A percentile compares a stretch with the other conserved stretches of the same genome.
phyloP scores from a whole-genome alignment of 2,329 filamentous ascomycete species.

The Fusarium sp. region DNA sequence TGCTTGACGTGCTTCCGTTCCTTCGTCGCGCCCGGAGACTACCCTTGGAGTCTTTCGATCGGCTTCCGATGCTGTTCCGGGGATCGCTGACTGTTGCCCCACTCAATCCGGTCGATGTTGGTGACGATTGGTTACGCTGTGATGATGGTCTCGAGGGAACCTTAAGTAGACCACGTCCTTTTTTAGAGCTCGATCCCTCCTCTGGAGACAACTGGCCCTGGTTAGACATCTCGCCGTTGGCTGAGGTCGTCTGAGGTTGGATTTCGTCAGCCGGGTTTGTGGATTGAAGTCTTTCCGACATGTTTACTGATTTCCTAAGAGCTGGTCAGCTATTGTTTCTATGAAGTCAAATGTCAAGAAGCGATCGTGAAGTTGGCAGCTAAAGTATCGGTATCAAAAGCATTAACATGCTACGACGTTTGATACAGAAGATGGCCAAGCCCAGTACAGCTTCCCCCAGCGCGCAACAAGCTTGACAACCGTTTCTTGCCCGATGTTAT shows the following conservation, averaged over 20 bases:
- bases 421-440: background rate
- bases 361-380: constrained; percentile 17
- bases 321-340: constrained; percentile 37
- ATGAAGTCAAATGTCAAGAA: constrained; percentile 1
- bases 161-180: constrained; percentile 65
- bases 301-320: constrained; percentile 47
- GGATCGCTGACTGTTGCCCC: constrained; percentile 70
- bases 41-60: constrained; percentile 74
- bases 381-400: background rate
- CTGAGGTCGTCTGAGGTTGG: constrained; percentile 52
- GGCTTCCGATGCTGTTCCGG: constrained; percentile 71
- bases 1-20: constrained; percentile 77
- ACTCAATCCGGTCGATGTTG: constrained; percentile 70
- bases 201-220: constrained; percentile 58
- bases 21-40: constrained; percentile 73
- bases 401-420: background rate
- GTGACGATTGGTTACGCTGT: constrained; percentile 69
- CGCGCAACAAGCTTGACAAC: constrained; percentile 2
- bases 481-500: background rate
- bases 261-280: constrained; percentile 49
- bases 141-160: constrained; percentile 74
- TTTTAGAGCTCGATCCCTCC: constrained; percentile 60
- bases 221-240: constrained; percentile 57
- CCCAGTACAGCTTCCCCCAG: background rate
- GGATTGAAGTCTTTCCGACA: constrained; percentile 51